Evolutionary conservation across 2,329 filamentous ascomycete genomes (phyloP), one percentile per base, ranked within the genome.

Genomic region (Cladosporium velox): DNA sequence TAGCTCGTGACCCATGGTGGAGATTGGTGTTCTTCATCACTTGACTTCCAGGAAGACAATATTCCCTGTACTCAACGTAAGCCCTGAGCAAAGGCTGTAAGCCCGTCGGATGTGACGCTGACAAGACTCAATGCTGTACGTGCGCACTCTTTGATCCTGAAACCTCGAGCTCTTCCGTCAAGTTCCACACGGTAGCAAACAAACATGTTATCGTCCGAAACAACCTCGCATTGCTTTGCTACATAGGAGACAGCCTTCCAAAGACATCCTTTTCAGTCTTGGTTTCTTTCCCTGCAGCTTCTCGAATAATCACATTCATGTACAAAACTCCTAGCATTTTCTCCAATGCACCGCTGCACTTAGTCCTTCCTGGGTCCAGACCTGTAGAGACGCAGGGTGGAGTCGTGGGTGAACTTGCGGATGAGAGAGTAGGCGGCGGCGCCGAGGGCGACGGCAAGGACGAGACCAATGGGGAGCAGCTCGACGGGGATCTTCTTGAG

Each of bases 401-500:
- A 94, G 86, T 99, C 95, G 74, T 90, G 88, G 70, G 87, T 79
- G 78, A 99, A 87, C 84, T 98, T 97, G 79, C 90, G 89, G 78
- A 80, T 78, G 82, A 90, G 84, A 67, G 93, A 95, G 87, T 96
- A 98, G 78, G 84, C 79, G 75, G 91, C 95, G 73, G 92, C 92
- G 77, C 84, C 81, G 72, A 98, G 79, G 76, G 93, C 87, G 75
- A 88, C 81, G 73, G 84, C 87, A 76, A 98, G 89, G 81, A 98
- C 95, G 73, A 95, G 83, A 80, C 93, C 93, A 75, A 99, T 90
- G 77, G 95, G 95, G 74, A 93, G 88, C 87, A 99, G 86, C 86
- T 99, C 95, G 73, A 92, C 88, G 73, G 95, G 95, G 77, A 98
- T 90, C 83, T 89, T 89, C 87, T 91, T 93, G 77, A 97, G 86